A percentile compares a stretch with the other conserved stretches of the same genome.
These are phyloP conservation scores for Nepenthes alata DNA, from an alignment of 179 eudicot species.

Conservation along the genomic window DNA sequence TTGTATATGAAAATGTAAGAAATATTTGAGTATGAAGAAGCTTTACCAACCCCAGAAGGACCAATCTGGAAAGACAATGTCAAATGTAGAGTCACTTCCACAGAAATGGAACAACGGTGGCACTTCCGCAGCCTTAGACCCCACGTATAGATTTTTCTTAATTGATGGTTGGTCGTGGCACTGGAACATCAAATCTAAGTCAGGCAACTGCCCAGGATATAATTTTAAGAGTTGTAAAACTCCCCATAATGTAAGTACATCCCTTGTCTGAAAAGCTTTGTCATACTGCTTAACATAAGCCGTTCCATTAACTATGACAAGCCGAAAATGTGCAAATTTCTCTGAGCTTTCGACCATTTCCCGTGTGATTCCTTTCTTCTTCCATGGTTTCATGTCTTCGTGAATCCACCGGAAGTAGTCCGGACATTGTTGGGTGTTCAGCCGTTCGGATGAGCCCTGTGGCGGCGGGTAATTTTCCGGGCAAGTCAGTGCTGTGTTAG, in stretches of 20 bases:
- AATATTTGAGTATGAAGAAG: not conserved
- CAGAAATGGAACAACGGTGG: constrained; percentile 82
- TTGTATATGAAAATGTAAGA: not conserved
- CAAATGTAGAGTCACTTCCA: constrained; percentile 52
- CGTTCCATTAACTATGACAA: constrained; percentile 38
- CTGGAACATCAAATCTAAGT: constrained; percentile 6
- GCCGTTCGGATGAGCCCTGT: no score
- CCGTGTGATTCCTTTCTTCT: constrained; percentile 25
- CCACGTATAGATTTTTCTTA: constrained; percentile 1
- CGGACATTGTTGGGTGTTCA: constrained; percentile 19
- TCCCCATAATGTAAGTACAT: constrained; percentile 50
- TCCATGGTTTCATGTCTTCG: constrained; percentile 49
- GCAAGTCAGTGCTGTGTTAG: not conserved
- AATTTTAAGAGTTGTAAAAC: constrained; percentile 40
- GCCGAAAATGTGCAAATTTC: constrained; percentile 21
- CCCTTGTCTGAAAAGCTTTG: constrained; percentile 42
- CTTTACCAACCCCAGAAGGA: constrained; percentile 44
- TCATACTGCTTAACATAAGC: constrained; percentile 26
- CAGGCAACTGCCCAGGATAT: constrained; percentile 31
- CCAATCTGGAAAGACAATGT: constrained; percentile 52
- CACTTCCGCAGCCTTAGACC: constrained; percentile 25
- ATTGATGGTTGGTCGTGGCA: constrained; percentile 5
- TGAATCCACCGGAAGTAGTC: constrained; percentile 55
- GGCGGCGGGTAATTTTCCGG: not conserved
- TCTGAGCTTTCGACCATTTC: constrained; percentile 39